Conservation (phyloP, 164 flowering plant species). For the Warburgia ugandensis region DNA sequence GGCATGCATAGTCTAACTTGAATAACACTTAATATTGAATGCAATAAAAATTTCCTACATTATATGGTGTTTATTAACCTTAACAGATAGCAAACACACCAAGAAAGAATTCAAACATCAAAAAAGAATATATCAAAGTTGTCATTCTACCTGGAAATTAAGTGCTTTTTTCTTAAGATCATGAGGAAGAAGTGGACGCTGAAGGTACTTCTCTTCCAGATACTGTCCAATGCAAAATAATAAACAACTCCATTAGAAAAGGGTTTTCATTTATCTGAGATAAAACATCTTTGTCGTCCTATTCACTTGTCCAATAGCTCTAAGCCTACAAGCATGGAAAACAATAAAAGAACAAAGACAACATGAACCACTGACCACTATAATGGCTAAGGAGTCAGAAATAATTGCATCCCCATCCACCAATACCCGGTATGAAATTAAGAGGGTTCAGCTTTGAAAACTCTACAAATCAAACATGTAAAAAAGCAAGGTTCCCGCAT, state of each 20-base stretch:
- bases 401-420: constrained; percentile 65
- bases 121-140: too few species aligned
- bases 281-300: too few species aligned
- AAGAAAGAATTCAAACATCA: too few species aligned
- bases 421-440: constrained; percentile 65
- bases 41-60: too few species aligned
- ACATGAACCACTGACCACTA: constrained; percentile 39
- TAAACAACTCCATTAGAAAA: too few species aligned
- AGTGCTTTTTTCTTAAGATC: constrained; percentile 67
- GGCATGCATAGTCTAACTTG: too few species aligned
- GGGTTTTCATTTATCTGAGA: background rate
- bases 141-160: constrained; percentile 66
- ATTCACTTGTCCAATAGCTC: too few species aligned
- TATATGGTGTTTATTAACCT: too few species aligned
- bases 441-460: constrained; percentile 66
- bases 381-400: constrained; percentile 78
- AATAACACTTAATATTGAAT: too few species aligned
- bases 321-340: too few species aligned
- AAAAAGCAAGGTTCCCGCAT: background rate
- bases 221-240: constrained; percentile 25
- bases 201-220: constrained; percentile 71
- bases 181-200: constrained; percentile 63
- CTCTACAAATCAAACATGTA: constrained; percentile 27
- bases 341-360: background rate
- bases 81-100: too few species aligned